Evolutionary conservation across 2,329 filamentous ascomycete species (phyloP).

Genomic region (Cucurbitaria berberidis): DNA sequence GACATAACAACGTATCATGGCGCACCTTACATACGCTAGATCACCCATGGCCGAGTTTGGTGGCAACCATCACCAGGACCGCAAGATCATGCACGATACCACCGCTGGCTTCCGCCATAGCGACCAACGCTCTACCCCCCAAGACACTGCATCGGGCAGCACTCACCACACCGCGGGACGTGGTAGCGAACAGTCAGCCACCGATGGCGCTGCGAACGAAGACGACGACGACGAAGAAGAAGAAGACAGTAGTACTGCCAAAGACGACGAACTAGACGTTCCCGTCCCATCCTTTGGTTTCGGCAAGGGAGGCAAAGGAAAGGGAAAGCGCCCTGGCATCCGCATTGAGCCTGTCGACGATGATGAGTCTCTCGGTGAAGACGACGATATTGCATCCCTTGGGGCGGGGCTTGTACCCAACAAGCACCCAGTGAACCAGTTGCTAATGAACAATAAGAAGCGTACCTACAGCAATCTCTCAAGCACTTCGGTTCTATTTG

Average conservation of each 20-base stretch:
- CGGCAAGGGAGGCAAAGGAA: conserved; percentile 43
- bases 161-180: conserved; percentile 30
- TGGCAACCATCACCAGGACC: conserved; percentile 39
- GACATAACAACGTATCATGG: conserved; percentile 29
- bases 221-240: conserved; percentile 39
- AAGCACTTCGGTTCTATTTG: conserved; percentile 46
- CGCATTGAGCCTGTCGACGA: conserved; percentile 42
- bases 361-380: conserved; percentile 37
- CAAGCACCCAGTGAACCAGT: conserved; percentile 37
- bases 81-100: conserved; percentile 34
- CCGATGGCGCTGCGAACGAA: conserved; percentile 40
- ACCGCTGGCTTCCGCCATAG: conserved; percentile 27
- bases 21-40: conserved; percentile 32
- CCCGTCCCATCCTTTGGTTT: conserved; percentile 43
- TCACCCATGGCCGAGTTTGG: conserved; percentile 35
- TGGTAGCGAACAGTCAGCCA: conserved; percentile 34
- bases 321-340: conserved; percentile 46
- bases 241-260: conserved; percentile 39
- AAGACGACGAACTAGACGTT: conserved; percentile 43
- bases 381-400: conserved; percentile 35
- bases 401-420: conserved; percentile 39
- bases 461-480: conserved; percentile 50
- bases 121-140: conserved; percentile 27
- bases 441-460: conserved; percentile 44
- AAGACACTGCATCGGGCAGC: conserved; percentile 26